Evolutionary conservation across 139 green algal genomes (phyloP), one percentile per base, ranked within the genome.

Genomic region (Micromonas pusilla): DNA sequence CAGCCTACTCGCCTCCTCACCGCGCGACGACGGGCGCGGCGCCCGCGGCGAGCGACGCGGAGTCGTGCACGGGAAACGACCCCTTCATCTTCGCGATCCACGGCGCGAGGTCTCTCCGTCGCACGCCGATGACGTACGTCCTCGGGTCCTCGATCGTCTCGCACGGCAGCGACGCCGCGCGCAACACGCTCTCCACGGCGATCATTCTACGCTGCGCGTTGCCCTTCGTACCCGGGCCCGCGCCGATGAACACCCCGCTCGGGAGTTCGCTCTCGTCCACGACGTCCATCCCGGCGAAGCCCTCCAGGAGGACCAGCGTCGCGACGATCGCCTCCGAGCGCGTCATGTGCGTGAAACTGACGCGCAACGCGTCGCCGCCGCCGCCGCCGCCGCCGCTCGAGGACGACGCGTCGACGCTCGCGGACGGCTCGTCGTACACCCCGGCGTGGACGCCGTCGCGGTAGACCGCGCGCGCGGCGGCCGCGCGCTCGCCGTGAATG

Each of bases 271-370:
- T n/a, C n/a, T n/a, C n/a, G 13, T 67, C 60, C 9, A 9, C 65
- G 26, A 23, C 65, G 26, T 38, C n/a, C 28, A 45, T 25, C 30
- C 23, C 28, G 2, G 65, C 32, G 26, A 72, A 52, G 30, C 28
- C 13, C 28, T 72, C 28, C 20, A 75, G 53, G 23, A 75, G 25
- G 37, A 62, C 68, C 1, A 75, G 21, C 3, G 68, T 75, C 21
- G 68, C 68, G 19, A 75, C 68, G 21, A 63, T 63, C 1, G 68
- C 16, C 30, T 75, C 68, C 19, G 68, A 62, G 26, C 68, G 68
- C 1, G 63, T 70, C 28, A 39, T 39, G 28, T 34, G 28, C 5
- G 26, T 39, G 63, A 34, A 32, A 25, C 9, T 23, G 9, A 57
- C 45, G 45, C 45, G 45, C 45, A 57, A 16, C 9, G 45, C 9